A percentile compares a stretch with the other conserved stretches of the same genome.
Conservation (phyloP, 257 asterid genomes). For the Craterostigma plantagineum region DNA sequence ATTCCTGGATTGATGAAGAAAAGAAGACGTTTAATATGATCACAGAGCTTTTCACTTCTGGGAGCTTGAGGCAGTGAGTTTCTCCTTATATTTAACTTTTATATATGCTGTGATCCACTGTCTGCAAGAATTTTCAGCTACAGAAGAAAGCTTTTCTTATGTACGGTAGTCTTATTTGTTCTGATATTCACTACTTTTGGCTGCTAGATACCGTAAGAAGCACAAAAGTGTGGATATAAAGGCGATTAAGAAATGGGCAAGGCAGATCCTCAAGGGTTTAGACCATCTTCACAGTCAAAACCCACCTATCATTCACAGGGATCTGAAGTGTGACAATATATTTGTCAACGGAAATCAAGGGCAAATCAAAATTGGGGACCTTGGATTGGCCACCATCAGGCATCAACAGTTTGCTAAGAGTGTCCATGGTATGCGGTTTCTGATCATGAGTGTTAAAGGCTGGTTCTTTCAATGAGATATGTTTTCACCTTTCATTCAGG, state of each 20-base stretch:
- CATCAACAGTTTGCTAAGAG: slow-evolving; percentile 40
- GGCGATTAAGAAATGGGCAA: slow-evolving; percentile 67
- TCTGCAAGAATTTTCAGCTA: too few species aligned
- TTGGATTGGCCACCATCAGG: slow-evolving; percentile 59
- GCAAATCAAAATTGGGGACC: slow-evolving; percentile 67
- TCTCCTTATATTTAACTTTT: slow-evolving; percentile 3
- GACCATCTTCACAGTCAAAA: slow-evolving; percentile 39
- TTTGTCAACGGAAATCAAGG: slow-evolving; percentile 61
- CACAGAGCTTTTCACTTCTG: slow-evolving; percentile 63
- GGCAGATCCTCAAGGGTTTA: slow-evolving; percentile 59
- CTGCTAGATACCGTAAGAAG: slow-evolving; percentile 37
- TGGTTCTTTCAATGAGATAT: background rate
- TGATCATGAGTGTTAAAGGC: slow-evolving; percentile 12
- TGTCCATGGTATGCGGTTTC: slow-evolving; percentile 65
- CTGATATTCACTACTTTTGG: slow-evolving; percentile 2
- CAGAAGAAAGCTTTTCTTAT: background rate
- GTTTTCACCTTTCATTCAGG: too few species aligned
- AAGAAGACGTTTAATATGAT: slow-evolving; percentile 55
- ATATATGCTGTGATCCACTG: too few species aligned
- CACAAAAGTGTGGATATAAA: slow-evolving; percentile 39
- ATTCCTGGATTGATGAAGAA: slow-evolving; percentile 64
- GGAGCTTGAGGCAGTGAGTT: slow-evolving; percentile 63
- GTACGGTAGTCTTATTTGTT: background rate
- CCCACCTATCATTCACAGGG: slow-evolving; percentile 69
- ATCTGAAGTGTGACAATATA: slow-evolving; percentile 65